These are phyloP conservation scores for Boletus vermiculosoides DNA, from an alignment of 768 basidiomycete genomes.

Conservation along the genomic window DNA sequence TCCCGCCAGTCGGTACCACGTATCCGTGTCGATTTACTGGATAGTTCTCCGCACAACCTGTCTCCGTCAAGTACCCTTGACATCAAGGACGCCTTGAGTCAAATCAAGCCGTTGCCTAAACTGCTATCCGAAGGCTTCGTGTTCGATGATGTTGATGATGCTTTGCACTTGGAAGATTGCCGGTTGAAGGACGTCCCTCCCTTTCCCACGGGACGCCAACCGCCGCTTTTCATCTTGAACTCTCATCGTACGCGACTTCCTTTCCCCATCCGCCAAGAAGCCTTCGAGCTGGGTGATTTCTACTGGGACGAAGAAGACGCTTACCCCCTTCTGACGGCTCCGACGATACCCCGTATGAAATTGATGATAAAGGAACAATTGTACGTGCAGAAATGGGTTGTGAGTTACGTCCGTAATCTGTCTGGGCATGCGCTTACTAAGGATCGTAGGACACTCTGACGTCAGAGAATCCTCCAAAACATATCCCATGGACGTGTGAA, in stretches of 20 bases:
- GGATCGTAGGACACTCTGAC: slow-evolving; percentile 20
- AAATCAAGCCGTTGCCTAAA: slow-evolving; percentile 11
- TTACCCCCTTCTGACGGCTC: slow-evolving; percentile 26
- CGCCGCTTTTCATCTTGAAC: slow-evolving; percentile 29
- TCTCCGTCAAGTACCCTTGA: slow-evolving; percentile 28
- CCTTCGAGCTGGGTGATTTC: slow-evolving; percentile 20
- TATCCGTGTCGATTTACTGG: slow-evolving; percentile 21
- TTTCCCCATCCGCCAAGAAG: slow-evolving; percentile 22
- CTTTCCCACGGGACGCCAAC: slow-evolving; percentile 30
- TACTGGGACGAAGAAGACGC: slow-evolving; percentile 17
- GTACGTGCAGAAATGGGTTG: slow-evolving; percentile 35
- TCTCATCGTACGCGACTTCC: slow-evolving; percentile 23
- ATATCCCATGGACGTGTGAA: slow-evolving; percentile 32
- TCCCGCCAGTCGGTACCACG: slow-evolving; percentile 17
- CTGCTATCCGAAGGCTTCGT: slow-evolving; percentile 24
- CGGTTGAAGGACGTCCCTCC: slow-evolving; percentile 27
- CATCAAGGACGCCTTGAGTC: slow-evolving; percentile 23
- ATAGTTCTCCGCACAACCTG: slow-evolving; percentile 12
- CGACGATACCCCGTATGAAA: slow-evolving; percentile 38
- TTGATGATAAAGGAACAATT: slow-evolving; percentile 35
- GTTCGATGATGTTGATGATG: slow-evolving; percentile 15
- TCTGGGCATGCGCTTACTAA: slow-evolving; percentile 7
- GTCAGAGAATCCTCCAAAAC: slow-evolving; percentile 24
- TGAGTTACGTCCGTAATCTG: slow-evolving; percentile 19
- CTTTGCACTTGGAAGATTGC: slow-evolving; percentile 11